These are phyloP conservation scores for Pleurotus giganteus DNA, from an alignment of 768 basidiomycete species.

Conservation along the genomic window DNA sequence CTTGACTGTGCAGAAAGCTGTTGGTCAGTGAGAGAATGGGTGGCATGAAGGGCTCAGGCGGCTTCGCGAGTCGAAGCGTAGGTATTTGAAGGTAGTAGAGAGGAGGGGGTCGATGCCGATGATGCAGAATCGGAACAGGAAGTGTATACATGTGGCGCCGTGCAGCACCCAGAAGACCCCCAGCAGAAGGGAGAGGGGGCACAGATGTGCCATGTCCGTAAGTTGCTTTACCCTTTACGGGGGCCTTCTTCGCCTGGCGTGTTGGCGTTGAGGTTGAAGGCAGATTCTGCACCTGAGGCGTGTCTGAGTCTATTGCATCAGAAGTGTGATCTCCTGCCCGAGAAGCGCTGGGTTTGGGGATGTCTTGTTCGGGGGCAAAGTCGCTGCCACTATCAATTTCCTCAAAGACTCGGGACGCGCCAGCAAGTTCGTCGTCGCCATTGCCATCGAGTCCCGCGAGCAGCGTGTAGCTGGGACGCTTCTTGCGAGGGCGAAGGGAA, in stretches of 20 bases:
- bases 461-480: constrained; percentile 47
- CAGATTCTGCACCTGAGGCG: not conserved
- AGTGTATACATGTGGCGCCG: constrained; percentile 56
- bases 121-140: constrained; percentile 66
- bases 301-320: constrained; percentile 1
- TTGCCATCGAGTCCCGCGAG: constrained; percentile 33
- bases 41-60: constrained; percentile 37
- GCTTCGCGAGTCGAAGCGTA: constrained; percentile 57
- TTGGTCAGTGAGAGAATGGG: constrained; percentile 47
- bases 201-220: constrained; percentile 11
- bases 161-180: constrained; percentile 30
- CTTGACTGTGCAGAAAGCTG: constrained; percentile 47
- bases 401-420: constrained; percentile 26
- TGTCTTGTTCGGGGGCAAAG: constrained; percentile 46
- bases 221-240: constrained; percentile 22
- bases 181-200: constrained; percentile 14
- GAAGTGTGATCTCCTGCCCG: constrained; percentile 23
- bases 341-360: constrained; percentile 19
- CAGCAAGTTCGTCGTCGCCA: constrained; percentile 22
- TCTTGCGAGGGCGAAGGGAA: constrained; percentile 53
- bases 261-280: constrained; percentile 10
- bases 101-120: constrained; percentile 70
- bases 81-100: constrained; percentile 48
- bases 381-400: constrained; percentile 51
- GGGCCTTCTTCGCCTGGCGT: constrained; percentile 26